Evolutionary conservation across 371 early-diverging fungal genomes (phyloP), one percentile per base, ranked within the genome.

Genomic region (Mucor saturninus): DNA sequence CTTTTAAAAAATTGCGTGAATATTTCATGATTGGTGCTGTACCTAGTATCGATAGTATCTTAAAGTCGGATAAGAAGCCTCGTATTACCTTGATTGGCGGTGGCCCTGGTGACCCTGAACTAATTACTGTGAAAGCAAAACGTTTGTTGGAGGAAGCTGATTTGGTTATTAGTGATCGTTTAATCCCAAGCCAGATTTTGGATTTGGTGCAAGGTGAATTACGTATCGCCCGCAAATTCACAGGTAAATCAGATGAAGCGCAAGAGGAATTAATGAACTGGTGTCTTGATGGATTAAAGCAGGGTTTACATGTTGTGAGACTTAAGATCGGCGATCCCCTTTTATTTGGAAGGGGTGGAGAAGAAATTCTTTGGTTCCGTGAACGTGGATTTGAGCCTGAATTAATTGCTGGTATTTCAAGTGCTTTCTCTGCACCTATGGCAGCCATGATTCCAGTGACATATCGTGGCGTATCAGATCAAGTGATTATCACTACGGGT

Each of bases 261-360:
- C 95, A 93, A 61, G 84, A 89, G 50, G 90, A 89, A 46, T 73
- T 91, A 45, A 60, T 75, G 58, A 79, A 79, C 32, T 86, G 89
- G 80, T 90, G 89, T 55, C 71, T 93, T 32, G 86, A 86, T 53
- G 93, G 87, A 14, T 74, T 93, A 29, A 58, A 77, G 6, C 71
- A 81, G 35, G 91, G 91, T 15, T 75, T 84, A 68, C 79, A 73
- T 2, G 95, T 96, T 5, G 93, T 93, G 31, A 79, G 97, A 49
- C 82, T 96, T 56, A 95, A 96, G 82, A 89, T 89, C 56, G 97
- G 97, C 4, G 95, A 95, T 64, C 94, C 95, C 13, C 89, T 93
- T 66, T 81, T 96, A 45, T 96, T 93, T 72, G 95, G 95, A n/a
- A 88, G 96, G 26, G 95, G 94, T 29, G 95, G 90, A 5, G 97